Base-by-base conservation (phyloP, 1,284 basidiomycete genomes). In the Ustilago cynodontis region DNA sequence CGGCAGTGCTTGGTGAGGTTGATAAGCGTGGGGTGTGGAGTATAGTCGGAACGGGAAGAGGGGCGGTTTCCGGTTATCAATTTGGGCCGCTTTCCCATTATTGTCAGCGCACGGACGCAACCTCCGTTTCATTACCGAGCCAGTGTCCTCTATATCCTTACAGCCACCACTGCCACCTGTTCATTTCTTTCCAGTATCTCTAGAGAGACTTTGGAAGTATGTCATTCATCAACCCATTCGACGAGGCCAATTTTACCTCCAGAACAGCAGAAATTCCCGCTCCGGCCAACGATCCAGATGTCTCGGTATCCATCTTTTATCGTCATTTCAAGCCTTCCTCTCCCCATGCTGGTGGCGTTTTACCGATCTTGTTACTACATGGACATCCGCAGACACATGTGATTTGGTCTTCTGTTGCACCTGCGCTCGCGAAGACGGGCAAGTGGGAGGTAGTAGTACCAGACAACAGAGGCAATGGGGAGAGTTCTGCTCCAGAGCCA, bases 381-480 rank as follows among this genome's bases (percentile, higher is more conserved):
- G 87, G 87, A 1, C 85, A 86, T 71, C 86, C 86, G 3, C 86
- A 87, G 60, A 86, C 85, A 10, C 71, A 68, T 51, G 61, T 83
- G 47, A 87, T 87, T 29, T 87, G 83, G 84, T 80, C 81, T 43
- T 39, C 76, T 14, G 68, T 87, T 10, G 87, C 84, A 0, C 67
- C 77, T 1, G 41, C 33, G n/a, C 80, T 87, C 10, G 77, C 75
- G 1, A 70, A 82, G 33, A 60, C 11, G 8, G 80, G 68, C 3
- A 77, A 78, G 51, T 86, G 84, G 64, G 85, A 85, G 9, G 80
- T 87, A 18, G 78, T 87, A 14, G 72, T 80, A 5, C 68, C 83
- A 1, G 87, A 87, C 64, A 80, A 87, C 18, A 64, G 87, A 41
- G 87, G 87, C 65, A 81, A 79, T 72, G 79, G 71, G 2, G n/a